These are phyloP conservation scores for Phialocephala subalpina DNA, from an alignment of 2,329 filamentous ascomycete genomes.

Conservation along the genomic window DNA sequence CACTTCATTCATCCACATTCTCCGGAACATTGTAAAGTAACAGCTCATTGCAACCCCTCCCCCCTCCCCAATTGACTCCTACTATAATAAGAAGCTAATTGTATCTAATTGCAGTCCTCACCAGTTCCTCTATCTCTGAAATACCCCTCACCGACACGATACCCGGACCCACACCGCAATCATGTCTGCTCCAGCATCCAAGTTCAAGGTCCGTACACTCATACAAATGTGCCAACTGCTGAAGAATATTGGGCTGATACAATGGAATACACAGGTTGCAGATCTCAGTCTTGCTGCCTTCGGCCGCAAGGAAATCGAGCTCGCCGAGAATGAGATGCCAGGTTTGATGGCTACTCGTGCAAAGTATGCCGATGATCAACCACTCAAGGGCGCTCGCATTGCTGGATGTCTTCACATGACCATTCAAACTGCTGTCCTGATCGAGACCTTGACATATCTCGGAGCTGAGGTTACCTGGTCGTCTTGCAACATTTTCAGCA, in stretches of 20 bases:
- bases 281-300: slow-evolving; percentile 98
- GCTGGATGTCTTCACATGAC: slow-evolving; percentile 85
- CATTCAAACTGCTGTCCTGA: slow-evolving; percentile 99
- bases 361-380: slow-evolving; percentile 94
- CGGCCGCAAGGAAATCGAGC: slow-evolving; percentile 98
- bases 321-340: slow-evolving; percentile 96
- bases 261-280: slow-evolving; percentile 84
- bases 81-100: slow-evolving; percentile 1
- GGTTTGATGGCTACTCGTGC: slow-evolving; percentile 94
- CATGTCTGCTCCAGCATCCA: slow-evolving; percentile 46
- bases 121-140: not conserved
- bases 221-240: not conserved
- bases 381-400: slow-evolving; percentile 92
- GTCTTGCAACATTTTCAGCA: slow-evolving; percentile 99
- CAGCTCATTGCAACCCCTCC: not conserved
- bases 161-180: slow-evolving; percentile 33
- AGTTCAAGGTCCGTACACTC: slow-evolving; percentile 41
- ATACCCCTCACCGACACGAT: slow-evolving; percentile 28
- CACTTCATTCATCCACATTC: slow-evolving; percentile 14
- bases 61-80: not conserved
- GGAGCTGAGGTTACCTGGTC: slow-evolving; percentile 99
- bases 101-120: not conserved
- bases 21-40: slow-evolving; percentile 16
- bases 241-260: not conserved
- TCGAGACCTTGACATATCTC: slow-evolving; percentile 94